Base-by-base conservation (phyloP, 768 basidiomycete genomes). In the Baorangia bicolor region DNA sequence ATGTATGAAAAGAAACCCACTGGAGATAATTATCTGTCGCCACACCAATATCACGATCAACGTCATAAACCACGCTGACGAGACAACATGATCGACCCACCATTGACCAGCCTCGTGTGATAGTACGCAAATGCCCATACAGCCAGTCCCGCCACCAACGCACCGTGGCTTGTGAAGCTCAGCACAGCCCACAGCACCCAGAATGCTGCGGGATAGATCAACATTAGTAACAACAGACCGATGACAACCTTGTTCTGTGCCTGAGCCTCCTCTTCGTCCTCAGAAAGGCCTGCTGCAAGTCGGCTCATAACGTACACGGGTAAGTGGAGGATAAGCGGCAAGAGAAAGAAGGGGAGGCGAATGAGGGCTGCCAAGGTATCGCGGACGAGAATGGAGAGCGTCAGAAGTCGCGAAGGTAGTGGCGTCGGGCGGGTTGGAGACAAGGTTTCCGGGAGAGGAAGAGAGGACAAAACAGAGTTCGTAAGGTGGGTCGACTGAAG, bases 171-270 rank as follows among this genome's bases (percentile, higher is more conserved):
- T 1, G 86, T 88, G 59, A 88, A 89, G 77, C 83, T 83, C 55
- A 97, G 79, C 39, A 94, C 68, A 14, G 88, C 85, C 94, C 94
- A 99, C 8, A 96, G 72, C 57, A 84, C 80, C 67, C 92, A 84
- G 76, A 98, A 98, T 33, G 87, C 73, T n/a, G 85, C 69, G 21
- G 92, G 87, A 75, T 98, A 97, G 40, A 90, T 86, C 59, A 85
- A 66, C 51, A 92, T 65, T 54, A 89, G 73, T 37, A 89, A 82
- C 50, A 97, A 71, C 34, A 96, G 64, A 2, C 94, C 94, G 63
- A 96, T 87, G 13, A 90, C 86, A 42, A 97, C 84, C 78, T 99
- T 99, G 78, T 93, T 98, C 78, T 98, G 95, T 41, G 96, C 97
- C 71, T 92, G 88, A 12, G 92, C 89, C 70, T 98, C 96, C 71